Evolutionary conservation across 1,284 basidiomycete genomes (phyloP), one percentile per base, ranked within the genome.

Genomic region (Wolfiporia cocos): DNA sequence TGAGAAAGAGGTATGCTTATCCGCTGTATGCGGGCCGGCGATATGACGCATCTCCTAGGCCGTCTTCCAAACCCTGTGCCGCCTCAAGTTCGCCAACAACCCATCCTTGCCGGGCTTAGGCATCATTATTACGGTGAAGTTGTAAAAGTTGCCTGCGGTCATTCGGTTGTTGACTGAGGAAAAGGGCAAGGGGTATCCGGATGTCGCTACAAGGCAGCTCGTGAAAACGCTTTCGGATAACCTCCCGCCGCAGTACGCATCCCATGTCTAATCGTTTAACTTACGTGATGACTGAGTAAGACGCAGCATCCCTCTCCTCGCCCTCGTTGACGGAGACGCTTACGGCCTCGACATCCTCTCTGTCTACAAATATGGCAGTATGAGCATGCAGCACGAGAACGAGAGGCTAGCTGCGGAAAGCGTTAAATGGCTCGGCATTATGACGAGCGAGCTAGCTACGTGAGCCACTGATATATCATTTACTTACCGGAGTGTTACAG

Each of bases 161-260:
- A 36, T 15, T 38, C 17, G 3, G 36, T 22, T 7, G 14, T 21
- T 18, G 6, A 36, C 1, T 11, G 15, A 32, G 29, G 34, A 36
- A 24, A 5, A 93, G 91, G 93, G 93, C 2, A 95, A 95, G 63
- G 93, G 93, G 1, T 96, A 94, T 62, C 92, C 93, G 0, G 93
- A 96, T 56, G 61, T 95, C 1, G 83, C 91, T 1, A 94, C 93
- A 1, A 76, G 91, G 7, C 81, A 92, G 49, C 69, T 96, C 4
- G 74, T 92, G 34, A 78, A 79, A 43, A 76, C 73, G 1, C 67
- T 95, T 1, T 76, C 83, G 1, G 73, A 81, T 39, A 73, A 73
- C 31, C 71, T 90, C 20, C 82, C 86, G 3, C 42, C 56, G 4
- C 47, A 56, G 78, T 75, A 53, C 48, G 62, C 36, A 38, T 36